Evolutionary conservation across 306 rosid species (phyloP), one percentile per base, ranked within the genome.

Genomic region (apple (Malus domestica)): DNA sequence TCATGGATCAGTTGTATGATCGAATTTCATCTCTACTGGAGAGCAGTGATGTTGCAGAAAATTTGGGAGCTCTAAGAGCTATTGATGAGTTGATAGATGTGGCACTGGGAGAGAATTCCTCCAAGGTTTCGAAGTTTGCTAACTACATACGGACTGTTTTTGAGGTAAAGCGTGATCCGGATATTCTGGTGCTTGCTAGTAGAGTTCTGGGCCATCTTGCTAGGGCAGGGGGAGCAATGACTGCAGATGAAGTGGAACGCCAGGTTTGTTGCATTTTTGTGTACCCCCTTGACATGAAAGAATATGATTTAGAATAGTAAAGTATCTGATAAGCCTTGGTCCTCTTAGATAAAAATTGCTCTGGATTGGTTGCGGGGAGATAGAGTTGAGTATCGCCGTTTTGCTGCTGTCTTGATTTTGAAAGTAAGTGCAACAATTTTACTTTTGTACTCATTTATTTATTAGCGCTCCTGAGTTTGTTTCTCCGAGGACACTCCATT

Each of bases 221-320:
- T 45, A 85, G 97, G 85, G 97, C 99, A 6, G 99, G 99, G 8
- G 99, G 99, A 60, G 93, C 99, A 66, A 95, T 92, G 97, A 95
- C 99, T 16, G 97, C 97, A 0, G 97, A 95, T 82, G 97, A 95
- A 87, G 97, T 95, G 58, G 97, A 95, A 88, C 89, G 88, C 75
- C 99, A 95, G 97, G 99, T 94, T 65, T 40, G 80, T 84, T 58
- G 71, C 20, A 57, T 20, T 27, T 52, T n/a, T 46, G 30, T 25
- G 40, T 44, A 2, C 12, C 57, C 8, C 27, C 38, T 52, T 76
- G 51, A 18, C 72, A 7, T 27, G 16, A 60, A 33, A 10, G 22
- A 14, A 49, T 52, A 19, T 63, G 65, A 35, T 51, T 69, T 45
- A 15, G 30, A 59, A 79, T 51, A 46, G 23, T 55, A 49, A 38